Percentiles rank a stretch among this genome's conserved stretches.
Evolutionary conservation across 2,329 filamentous ascomycete genomes (phyloP).

Genomic region (Microdochium bolleyi): DNA sequence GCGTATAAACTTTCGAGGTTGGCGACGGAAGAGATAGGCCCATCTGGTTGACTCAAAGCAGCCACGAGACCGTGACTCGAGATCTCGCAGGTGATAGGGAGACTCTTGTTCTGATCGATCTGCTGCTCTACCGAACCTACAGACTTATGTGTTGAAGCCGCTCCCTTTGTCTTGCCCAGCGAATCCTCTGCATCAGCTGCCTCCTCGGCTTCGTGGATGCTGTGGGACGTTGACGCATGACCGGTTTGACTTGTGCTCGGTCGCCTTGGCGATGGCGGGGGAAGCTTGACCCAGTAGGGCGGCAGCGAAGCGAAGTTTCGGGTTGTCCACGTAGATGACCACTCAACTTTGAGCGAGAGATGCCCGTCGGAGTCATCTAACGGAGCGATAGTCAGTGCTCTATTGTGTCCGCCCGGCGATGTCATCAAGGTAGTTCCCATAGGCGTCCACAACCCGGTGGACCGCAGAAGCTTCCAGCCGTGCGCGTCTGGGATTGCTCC

Average conservation of each 20-base stretch:
- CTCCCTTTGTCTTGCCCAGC: constrained; percentile 3
- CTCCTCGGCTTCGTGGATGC: constrained; percentile 2
- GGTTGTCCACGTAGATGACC: constrained; percentile 45
- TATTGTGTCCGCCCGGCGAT: constrained; percentile 38
- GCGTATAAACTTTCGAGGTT: constrained; percentile 31
- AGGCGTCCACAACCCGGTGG: constrained; percentile 53
- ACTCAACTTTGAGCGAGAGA: constrained; percentile 47
- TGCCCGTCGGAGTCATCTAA: constrained; percentile 54
- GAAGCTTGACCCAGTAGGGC: constrained; percentile 50
- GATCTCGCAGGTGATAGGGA: constrained; percentile 39
- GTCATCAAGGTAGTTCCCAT: constrained; percentile 48
- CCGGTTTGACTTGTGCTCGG: constrained; percentile 2
- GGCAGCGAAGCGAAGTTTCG: constrained; percentile 44
- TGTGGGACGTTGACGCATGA: constrained; percentile 4
- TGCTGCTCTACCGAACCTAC: constrained; percentile 26
- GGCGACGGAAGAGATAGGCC: constrained; percentile 12
- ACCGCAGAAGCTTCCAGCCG: constrained; percentile 48
- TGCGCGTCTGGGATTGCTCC: constrained; percentile 53
- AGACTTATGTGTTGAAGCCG: constrained; percentile 15
- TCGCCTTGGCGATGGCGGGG: constrained; percentile 17
- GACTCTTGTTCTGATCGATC: constrained; percentile 13
- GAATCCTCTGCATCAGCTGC: background rate
- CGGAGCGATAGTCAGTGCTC: constrained; percentile 44
- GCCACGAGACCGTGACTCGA: constrained; percentile 36
- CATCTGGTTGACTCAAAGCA: constrained; percentile 31